These are phyloP conservation scores for Pelargonium myrrhifolium DNA, from an alignment of 441 rosid species.

Conservation along the genomic window DNA sequence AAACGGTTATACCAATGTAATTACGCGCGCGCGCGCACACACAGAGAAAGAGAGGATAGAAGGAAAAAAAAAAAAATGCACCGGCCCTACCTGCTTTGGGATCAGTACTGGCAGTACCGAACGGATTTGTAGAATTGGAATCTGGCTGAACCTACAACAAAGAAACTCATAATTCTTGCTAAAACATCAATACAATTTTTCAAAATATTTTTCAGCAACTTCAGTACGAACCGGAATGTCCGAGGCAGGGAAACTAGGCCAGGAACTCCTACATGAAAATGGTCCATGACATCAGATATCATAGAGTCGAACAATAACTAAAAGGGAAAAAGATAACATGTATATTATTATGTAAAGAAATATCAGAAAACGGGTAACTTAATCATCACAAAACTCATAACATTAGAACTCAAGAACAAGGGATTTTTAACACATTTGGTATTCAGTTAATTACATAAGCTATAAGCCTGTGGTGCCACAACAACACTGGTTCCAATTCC, in stretches of 20 bases:
- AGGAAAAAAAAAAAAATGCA: no score
- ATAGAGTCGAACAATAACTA: background rate
- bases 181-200: background rate
- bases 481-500: no score
- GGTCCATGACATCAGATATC: slow-evolving; percentile 15
- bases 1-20: no score
- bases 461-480: no score
- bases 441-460: no score
- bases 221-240: slow-evolving; percentile 30
- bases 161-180: slow-evolving; percentile 2
- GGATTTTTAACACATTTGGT: no score
- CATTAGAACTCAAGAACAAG: background rate
- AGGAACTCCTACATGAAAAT: slow-evolving; percentile 40
- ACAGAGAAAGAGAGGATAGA: no score
- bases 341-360: no score
- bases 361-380: background rate
- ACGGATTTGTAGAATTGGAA: slow-evolving; percentile 12
- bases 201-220: slow-evolving; percentile 4
- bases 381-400: background rate
- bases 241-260: slow-evolving; percentile 41
- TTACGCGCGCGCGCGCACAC: no score
- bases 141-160: slow-evolving; percentile 29
- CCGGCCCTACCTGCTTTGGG: slow-evolving; percentile 28
- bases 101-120: slow-evolving; percentile 23
- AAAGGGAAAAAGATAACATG: background rate